A percentile compares a stretch with the other conserved stretches of the same genome.
phyloP scores from a whole-genome alignment of 2,329 filamentous ascomycete species.

The Decorospora gaudefroyi region DNA sequence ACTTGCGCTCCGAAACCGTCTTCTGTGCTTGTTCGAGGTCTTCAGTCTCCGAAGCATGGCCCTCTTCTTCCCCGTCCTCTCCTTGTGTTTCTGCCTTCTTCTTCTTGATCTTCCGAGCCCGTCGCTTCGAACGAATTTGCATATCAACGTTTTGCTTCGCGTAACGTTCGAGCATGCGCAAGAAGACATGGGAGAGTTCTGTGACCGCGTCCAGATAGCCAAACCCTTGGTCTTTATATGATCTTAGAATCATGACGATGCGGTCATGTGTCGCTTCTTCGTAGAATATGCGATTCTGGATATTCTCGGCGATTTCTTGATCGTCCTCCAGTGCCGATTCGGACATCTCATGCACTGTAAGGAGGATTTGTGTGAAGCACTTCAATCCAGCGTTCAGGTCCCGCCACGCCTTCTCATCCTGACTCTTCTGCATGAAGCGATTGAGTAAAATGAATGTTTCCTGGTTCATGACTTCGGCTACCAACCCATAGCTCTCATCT shows the following conservation, averaged over 20 bases:
- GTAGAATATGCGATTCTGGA: slow-evolving; percentile 96
- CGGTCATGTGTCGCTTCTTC: slow-evolving; percentile 93
- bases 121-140: slow-evolving; percentile 82
- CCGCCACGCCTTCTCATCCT: slow-evolving; percentile 84
- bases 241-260: slow-evolving; percentile 75
- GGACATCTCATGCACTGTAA: slow-evolving; percentile 91
- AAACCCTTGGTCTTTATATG: slow-evolving; percentile 93
- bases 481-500: slow-evolving; percentile 78
- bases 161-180: slow-evolving; percentile 89
- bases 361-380: slow-evolving; percentile 90
- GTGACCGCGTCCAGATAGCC: slow-evolving; percentile 91
- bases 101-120: slow-evolving; percentile 74
- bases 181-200: slow-evolving; percentile 86
- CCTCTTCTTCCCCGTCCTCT: slow-evolving; percentile 60
- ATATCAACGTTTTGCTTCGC: slow-evolving; percentile 94
- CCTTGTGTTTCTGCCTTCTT: slow-evolving; percentile 55
- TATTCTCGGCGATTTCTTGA: slow-evolving; percentile 97
- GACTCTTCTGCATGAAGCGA: slow-evolving; percentile 75
- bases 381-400: slow-evolving; percentile 87
- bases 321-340: slow-evolving; percentile 86
- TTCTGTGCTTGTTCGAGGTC: slow-evolving; percentile 73
- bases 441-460: slow-evolving; percentile 92
- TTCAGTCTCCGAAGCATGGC: slow-evolving; percentile 62
- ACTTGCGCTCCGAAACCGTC: slow-evolving; percentile 81
- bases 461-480: slow-evolving; percentile 89